A percentile compares a stretch with the other conserved stretches of the same genome.
Evolutionary conservation across 768 basidiomycete species (phyloP).

Genomic region (Daedaleopsis nitida): DNA sequence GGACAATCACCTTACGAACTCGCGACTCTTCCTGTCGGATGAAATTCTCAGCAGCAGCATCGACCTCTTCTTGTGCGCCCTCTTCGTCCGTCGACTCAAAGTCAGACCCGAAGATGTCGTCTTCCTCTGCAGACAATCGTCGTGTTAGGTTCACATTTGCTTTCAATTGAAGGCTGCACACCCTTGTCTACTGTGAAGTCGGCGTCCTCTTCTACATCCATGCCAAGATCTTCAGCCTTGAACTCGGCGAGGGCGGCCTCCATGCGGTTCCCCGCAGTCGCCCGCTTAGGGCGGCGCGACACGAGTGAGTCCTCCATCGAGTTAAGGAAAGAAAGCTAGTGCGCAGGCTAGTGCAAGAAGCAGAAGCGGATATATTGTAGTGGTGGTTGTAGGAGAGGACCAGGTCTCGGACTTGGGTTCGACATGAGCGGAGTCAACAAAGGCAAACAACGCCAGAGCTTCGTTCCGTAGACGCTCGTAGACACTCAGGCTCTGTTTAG

Average conservation of each 20-base stretch:
- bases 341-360: neutral
- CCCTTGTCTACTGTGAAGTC: conserved; percentile 74
- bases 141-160: neutral
- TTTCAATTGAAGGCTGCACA: conserved; percentile 23
- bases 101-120: conserved; percentile 81
- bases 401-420: too few relatives aligned
- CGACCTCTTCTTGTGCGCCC: conserved; percentile 47
- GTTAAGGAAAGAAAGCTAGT: neutral
- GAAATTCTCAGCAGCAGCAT: conserved; percentile 57
- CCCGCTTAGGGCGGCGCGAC: conserved; percentile 62
- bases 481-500: neutral
- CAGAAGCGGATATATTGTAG: too few relatives aligned
- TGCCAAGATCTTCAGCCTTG: conserved; percentile 47
- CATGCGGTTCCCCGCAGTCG: conserved; percentile 86
- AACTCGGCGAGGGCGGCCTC: conserved; percentile 76
- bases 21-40: conserved; percentile 62
- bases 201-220: conserved; percentile 69
- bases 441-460: conserved; percentile 15
- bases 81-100: conserved; percentile 85
- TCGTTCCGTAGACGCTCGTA: conserved; percentile 2
- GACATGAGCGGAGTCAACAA: conserved; percentile 8
- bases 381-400: too few relatives aligned
- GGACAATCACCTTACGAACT: conserved; percentile 44
- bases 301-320: conserved; percentile 49
- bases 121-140: conserved; percentile 57